Conservation (phyloP, 768 basidiomycete species). For the Russula olivacea region DNA sequence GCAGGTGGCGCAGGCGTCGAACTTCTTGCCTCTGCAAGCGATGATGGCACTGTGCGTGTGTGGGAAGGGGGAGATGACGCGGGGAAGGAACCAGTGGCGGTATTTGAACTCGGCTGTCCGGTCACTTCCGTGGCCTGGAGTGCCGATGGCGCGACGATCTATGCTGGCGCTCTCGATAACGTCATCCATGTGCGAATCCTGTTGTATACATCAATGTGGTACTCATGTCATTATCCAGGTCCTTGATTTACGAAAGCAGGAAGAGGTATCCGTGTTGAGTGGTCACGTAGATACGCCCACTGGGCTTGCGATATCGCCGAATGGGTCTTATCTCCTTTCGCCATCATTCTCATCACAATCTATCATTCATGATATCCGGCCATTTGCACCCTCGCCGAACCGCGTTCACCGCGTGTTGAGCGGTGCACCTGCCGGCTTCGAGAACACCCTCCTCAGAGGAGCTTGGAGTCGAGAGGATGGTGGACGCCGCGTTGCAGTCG, state of each 20-base stretch:
- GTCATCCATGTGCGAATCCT: slow-evolving; percentile 76
- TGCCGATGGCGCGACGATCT: slow-evolving; percentile 82
- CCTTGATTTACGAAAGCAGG: slow-evolving; percentile 83
- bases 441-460: slow-evolving; percentile 74
- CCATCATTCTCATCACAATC: slow-evolving; percentile 87
- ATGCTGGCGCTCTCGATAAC: slow-evolving; percentile 91
- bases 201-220: not conserved
- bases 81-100: slow-evolving; percentile 64
- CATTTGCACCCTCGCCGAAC: slow-evolving; percentile 82
- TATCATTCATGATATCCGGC: slow-evolving; percentile 87
- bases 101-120: slow-evolving; percentile 82
- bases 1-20: slow-evolving; percentile 81
- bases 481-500: slow-evolving; percentile 77
- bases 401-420: slow-evolving; percentile 72
- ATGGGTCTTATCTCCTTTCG: slow-evolving; percentile 80
- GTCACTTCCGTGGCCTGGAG: slow-evolving; percentile 92
- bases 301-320: slow-evolving; percentile 87
- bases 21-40: slow-evolving; percentile 80
- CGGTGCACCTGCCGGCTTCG: slow-evolving; percentile 93
- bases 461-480: slow-evolving; percentile 87
- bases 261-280: slow-evolving; percentile 69
- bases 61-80: slow-evolving; percentile 87
- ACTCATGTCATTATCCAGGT: slow-evolving; percentile 42
- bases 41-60: slow-evolving; percentile 86
- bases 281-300: slow-evolving; percentile 94